Base-by-base conservation (phyloP, 2,329 filamentous ascomycete species). In the Aspergillus calidoustus region DNA sequence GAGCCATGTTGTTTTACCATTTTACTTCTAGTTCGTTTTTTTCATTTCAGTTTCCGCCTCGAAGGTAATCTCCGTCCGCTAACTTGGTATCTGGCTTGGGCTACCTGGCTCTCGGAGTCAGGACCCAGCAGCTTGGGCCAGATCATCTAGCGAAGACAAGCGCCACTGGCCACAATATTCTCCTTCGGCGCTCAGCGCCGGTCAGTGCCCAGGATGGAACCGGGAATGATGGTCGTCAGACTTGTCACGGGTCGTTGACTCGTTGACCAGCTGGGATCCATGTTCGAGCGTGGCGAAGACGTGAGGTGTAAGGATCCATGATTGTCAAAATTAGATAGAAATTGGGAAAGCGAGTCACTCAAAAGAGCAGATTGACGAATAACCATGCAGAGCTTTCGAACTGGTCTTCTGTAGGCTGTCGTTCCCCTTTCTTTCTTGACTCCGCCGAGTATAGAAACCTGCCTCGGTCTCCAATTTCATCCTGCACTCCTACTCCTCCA, bases 201-300 rank as follows among this genome's bases (percentile, higher is more conserved):
- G 55, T 30, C 28, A 57, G 31, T 8, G 22, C 28, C 28, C 19
- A 44, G 47, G 49, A 17, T 38, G 59, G 13, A 50, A 19, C 22
- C 17, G 44, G 34, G 38, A 44, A 38, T 7, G 22, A 28, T 19
- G 55, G 41, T 44, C 7, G 51, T 34, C 23, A 34, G 48, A 23
- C 56, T 9, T 46, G 17, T 25, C 22, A 38, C 34, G 34, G 34
- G 34, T 11, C 34, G 7, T 38, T 38, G 23, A 57, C 15, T 50
- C 54, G 46, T 46, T 31, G 34, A 31, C 47, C 47, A 71, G 71
- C 66, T 70, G 66, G 70, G 67, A 64, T 72, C 69, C 71, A 71
- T 73, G 72, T 68, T 70, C 67, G 71, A 68, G 59, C 54, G 61
- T 63, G 62, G 68, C 61, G 57, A 61, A 38, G 23, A 38, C 25